Evolutionary conservation across 768 basidiomycete species (phyloP).

Genomic region (Suillus fuscotomentosus): DNA sequence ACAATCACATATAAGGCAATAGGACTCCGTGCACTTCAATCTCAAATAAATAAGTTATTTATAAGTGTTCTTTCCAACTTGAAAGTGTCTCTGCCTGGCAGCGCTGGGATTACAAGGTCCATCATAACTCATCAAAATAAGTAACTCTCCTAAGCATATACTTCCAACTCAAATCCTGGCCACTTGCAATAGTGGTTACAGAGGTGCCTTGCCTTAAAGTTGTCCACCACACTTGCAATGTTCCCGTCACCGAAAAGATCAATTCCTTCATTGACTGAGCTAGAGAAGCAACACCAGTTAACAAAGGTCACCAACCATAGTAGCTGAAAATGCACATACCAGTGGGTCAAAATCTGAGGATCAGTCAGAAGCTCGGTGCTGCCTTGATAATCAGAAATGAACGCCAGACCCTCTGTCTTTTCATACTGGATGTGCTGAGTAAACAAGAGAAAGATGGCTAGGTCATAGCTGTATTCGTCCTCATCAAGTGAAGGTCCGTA

Average conservation of each 20-base stretch:
- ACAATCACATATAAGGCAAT: not conserved
- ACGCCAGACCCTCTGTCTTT: conserved; percentile 18
- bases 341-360: conserved; percentile 17
- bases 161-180: conserved; percentile 3
- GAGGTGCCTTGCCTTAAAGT: not conserved
- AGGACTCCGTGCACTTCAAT: not conserved
- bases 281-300: not conserved
- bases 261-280: not conserved
- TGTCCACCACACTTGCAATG: not conserved
- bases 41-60: no score
- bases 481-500: conserved; percentile 3
- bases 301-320: not conserved
- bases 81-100: not conserved
- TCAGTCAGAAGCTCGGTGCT: not conserved
- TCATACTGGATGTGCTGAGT: conserved; percentile 23
- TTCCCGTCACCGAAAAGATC: not conserved
- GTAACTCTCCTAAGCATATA: not conserved
- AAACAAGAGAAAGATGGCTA: conserved; percentile 23
- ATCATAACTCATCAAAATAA: not conserved
- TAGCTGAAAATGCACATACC: not conserved
- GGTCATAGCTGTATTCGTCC: conserved; percentile 2
- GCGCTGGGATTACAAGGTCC: not conserved
- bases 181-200: conserved; percentile 8
- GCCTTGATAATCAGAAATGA: conserved; percentile 28
- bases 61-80: not conserved